Percentiles rank a stretch among this genome's conserved stretches.
These are phyloP conservation scores for Fragilaria crotonensis DNA, from an alignment of 108 stramenopile species.

Conservation along the genomic window DNA sequence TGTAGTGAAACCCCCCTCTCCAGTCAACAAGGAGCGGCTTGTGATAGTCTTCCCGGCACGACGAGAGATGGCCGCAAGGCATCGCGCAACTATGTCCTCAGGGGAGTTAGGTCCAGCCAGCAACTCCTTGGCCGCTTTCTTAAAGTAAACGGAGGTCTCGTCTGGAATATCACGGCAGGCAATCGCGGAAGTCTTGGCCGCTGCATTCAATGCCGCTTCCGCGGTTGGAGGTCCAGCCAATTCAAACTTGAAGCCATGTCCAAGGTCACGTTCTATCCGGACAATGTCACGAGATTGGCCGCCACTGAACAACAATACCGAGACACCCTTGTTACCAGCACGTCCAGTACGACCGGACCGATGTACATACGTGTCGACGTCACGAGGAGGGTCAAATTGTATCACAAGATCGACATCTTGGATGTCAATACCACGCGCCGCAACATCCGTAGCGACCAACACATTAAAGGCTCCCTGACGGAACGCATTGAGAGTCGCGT, in stretches of 20 bases:
- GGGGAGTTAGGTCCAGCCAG: conserved; percentile 45
- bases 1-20: conserved; percentile 69
- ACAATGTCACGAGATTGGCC: conserved; percentile 79
- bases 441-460: conserved; percentile 99
- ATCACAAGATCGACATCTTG: conserved; percentile 95
- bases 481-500: conserved; percentile 93
- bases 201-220: conserved; percentile 72
- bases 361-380: conserved; percentile 94
- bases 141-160: conserved; percentile 69
- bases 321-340: conserved; percentile 93
- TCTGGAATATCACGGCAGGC: conserved; percentile 67
- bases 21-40: conserved; percentile 78
- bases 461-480: conserved; percentile 91
- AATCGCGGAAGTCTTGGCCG: conserved; percentile 79
- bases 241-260: conserved; percentile 88
- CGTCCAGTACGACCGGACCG: conserved; percentile 97
- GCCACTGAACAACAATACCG: conserved; percentile 84
- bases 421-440: conserved; percentile 98
- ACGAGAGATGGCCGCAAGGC: conserved; percentile 84
- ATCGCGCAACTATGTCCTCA: conserved; percentile 69
- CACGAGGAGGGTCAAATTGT: conserved; percentile 90
- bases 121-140: conserved; percentile 62
- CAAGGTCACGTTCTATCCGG: conserved; percentile 86
- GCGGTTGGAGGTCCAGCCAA: conserved; percentile 75
- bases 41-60: conserved; percentile 49